phyloP scores from a whole-genome alignment of 495 filamentous ascomycete species.

The Annulohypoxylon nitens region DNA sequence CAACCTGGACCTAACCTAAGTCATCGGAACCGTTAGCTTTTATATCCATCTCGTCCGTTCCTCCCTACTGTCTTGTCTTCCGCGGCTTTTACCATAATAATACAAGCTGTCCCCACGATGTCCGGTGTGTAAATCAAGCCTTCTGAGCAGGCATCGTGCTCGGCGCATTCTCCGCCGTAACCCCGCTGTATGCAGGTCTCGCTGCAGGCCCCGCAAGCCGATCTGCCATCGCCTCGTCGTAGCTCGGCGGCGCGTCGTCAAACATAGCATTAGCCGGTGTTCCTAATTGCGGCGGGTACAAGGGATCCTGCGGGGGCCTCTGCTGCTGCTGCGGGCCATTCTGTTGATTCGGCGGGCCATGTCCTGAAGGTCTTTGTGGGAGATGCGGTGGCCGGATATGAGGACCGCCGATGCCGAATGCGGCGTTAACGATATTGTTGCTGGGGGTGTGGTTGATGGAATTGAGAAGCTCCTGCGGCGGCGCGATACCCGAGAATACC shows the following conservation, averaged over 20 bases:
- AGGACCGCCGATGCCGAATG: conserved; percentile 23
- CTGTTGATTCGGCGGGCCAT: background rate
- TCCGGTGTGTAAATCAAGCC: background rate
- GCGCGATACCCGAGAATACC: conserved; percentile 91
- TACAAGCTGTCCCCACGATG: background rate
- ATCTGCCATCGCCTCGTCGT: conserved; percentile 92
- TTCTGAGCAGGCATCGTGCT: conserved; percentile 59
- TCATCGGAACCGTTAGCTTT: background rate
- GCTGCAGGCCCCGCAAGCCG: conserved; percentile 64
- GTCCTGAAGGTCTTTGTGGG: conserved; percentile 22
- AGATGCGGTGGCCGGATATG: conserved; percentile 18
- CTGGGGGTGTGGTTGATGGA: conserved; percentile 36
- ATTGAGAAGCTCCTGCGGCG: conserved; percentile 79
- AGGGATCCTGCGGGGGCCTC: conserved; percentile 44
- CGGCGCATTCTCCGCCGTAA: conserved; percentile 63
- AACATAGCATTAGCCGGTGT: conserved; percentile 58
- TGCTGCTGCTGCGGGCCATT: conserved; percentile 15
- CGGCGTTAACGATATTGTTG: conserved; percentile 15
- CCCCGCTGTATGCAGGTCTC: conserved; percentile 62
- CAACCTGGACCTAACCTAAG: background rate
- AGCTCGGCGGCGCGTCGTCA: conserved; percentile 81
- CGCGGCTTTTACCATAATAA: background rate
- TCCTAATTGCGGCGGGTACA: conserved; percentile 63
- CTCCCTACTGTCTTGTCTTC: background rate
- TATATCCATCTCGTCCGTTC: background rate